Base-by-base conservation (phyloP, 345 rosid genomes). In the Barbarea vulgaris region DNA sequence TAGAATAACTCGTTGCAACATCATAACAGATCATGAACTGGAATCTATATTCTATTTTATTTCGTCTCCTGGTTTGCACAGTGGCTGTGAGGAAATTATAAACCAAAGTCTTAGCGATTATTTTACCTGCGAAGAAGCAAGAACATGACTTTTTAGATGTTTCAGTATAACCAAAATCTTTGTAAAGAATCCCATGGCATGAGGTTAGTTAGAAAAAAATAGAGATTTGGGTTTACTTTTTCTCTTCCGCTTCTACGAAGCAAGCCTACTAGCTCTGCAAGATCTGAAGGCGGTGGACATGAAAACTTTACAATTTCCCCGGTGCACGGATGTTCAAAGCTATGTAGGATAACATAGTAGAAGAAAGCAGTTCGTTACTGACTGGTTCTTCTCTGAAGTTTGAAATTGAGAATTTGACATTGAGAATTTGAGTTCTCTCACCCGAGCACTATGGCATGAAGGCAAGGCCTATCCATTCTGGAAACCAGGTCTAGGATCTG, bases 391-490 rank as follows among this genome's bases (percentile, higher is more conserved):
- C 28, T 56, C 30, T 5, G 4, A 18, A 14, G 37, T 70, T 50
- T n/a, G 15, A 59, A 31, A 5, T 69, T 5, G 53, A 69, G 52
- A 27, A 15, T 64, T 81, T 75, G 10, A 73, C n/a, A 5, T 69
- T 5, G 53, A 69, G 52, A 27, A 15, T 64, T 81, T 75, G 10
- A 73, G 75, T 60, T 53, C 7, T 75, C 87, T 82, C 44, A 95
- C 98, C 94, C 94, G 55, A 95, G 91, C 73, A 88, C 87, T 60
- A 88, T 34, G 58, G 96, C 98, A 83, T 95, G 99, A 63, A 92
- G 97, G 70, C 88, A 92, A 58, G 99, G 99, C 78, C 99, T 87
- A 60, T 92, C 93, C 67, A 95, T 64, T 81, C 60, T 77, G 10
- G 97, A 88, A 52, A 92, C 72, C 70, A 88, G 53, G 41, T 69